Percentiles rank a stretch among this genome's conserved stretches.
Conservation (phyloP, 106 monocot genomes). For the Xerophyta viscosa region DNA sequence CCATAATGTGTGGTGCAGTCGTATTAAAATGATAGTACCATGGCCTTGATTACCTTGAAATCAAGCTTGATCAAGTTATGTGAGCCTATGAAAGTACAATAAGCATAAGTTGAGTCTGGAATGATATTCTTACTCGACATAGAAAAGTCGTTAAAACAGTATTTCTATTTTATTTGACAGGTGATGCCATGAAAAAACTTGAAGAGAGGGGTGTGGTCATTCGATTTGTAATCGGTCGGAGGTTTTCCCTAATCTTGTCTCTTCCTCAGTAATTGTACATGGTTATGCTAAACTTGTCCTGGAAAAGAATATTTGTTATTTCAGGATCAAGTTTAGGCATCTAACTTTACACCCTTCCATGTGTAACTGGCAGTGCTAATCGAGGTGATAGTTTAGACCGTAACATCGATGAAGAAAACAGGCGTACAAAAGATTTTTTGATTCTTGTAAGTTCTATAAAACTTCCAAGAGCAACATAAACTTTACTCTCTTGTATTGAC, state of each 20-base stretch:
- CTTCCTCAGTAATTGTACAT: neutral
- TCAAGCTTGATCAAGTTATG: too few species aligned
- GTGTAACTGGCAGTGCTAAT: constrained; percentile 71
- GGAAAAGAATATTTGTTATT: too few species aligned
- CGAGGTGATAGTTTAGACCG: constrained; percentile 97
- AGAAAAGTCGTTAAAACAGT: too few species aligned
- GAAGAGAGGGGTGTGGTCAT: constrained; percentile 81
- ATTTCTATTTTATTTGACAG: constrained; percentile 27
- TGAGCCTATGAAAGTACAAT: too few species aligned
- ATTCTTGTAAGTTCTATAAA: constrained; percentile 73
- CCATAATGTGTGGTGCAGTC: too few species aligned
- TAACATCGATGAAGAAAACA: constrained; percentile 87
- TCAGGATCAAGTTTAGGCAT: too few species aligned
- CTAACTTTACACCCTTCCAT: too few species aligned
- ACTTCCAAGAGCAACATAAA: too few species aligned
- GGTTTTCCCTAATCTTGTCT: constrained; percentile 38
- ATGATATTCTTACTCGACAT: too few species aligned
- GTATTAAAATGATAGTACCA: too few species aligned
- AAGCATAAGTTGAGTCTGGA: too few species aligned
- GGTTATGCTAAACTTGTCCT: neutral
- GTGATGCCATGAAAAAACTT: constrained; percentile 82
- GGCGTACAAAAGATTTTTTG: constrained; percentile 71
- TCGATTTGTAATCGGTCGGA: constrained; percentile 98
- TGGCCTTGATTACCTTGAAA: too few species aligned
- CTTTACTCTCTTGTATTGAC: constrained; percentile 80